A percentile compares a stretch with the other conserved stretches of the same genome.
Conservation (phyloP, 225 moss, liverwort and hornwort genomes). For the Pseudoscleropodium purum region DNA sequence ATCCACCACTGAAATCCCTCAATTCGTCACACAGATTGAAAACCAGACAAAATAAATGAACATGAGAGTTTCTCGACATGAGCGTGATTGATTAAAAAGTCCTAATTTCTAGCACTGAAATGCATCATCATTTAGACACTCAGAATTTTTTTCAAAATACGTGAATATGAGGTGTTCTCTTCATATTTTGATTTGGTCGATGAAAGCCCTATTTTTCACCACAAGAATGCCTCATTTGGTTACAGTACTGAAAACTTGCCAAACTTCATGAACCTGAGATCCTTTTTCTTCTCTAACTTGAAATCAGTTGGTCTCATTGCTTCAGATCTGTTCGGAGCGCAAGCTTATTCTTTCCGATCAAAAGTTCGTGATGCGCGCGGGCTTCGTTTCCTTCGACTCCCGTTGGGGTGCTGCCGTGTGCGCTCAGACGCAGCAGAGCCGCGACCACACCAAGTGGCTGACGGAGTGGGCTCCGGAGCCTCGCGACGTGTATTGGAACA, state of each 20-base stretch:
- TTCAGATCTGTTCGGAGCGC: slow-evolving; percentile 53
- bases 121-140: not conserved
- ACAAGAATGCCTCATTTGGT: not conserved
- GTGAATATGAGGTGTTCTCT: not conserved
- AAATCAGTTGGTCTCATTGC: not conserved
- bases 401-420: slow-evolving; percentile 98
- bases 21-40: not conserved
- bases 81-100: not conserved
- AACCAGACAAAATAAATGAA: not conserved
- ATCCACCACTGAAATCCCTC: not conserved
- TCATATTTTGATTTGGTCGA: not conserved
- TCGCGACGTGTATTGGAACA: slow-evolving; percentile 79
- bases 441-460: slow-evolving; percentile 68
- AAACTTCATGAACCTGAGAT: not conserved
- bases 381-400: slow-evolving; percentile 67
- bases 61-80: not conserved
- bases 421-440: slow-evolving; percentile 83
- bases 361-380: slow-evolving; percentile 63
- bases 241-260: not conserved
- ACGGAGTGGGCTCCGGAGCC: slow-evolving; percentile 96
- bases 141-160: not conserved
- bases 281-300: not conserved
- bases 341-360: slow-evolving; percentile 30
- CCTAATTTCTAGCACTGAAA: not conserved
- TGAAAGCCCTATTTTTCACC: not conserved